A percentile compares a stretch with the other conserved stretches of the same genome.
These are phyloP conservation scores for Starmerella cellae DNA, from an alignment of 805 yeast species.

Conservation along the genomic window DNA sequence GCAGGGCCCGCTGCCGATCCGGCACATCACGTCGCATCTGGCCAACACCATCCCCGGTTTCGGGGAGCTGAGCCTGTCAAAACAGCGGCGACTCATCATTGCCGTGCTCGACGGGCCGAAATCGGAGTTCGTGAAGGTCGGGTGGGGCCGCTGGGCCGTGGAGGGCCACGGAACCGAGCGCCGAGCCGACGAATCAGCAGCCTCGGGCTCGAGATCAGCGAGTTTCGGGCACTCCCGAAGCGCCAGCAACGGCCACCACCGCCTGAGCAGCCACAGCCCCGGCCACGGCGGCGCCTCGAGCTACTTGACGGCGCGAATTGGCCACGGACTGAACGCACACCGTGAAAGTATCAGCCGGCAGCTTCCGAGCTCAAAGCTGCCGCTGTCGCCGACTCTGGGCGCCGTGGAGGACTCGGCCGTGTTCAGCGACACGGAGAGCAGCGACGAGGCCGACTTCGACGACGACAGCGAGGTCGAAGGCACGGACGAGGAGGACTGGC, in stretches of 20 bases:
- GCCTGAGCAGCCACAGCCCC: not conserved
- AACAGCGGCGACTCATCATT: conserved; percentile 82
- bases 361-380: conserved; percentile 23
- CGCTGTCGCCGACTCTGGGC: conserved; percentile 26
- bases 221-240: conserved; percentile 52
- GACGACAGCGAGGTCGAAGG: conserved; percentile 28
- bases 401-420: conserved; percentile 18
- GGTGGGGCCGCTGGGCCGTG: conserved; percentile 98
- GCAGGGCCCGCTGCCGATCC: conserved; percentile 81
- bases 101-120: conserved; percentile 72
- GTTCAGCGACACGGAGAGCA: conserved; percentile 22
- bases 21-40: conserved; percentile 73
- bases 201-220: not conserved
- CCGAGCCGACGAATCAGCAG: not conserved
- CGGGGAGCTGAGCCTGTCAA: conserved; percentile 65
- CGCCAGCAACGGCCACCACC: not conserved
- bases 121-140: conserved; percentile 68
- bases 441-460: conserved; percentile 23
- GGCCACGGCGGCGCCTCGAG: not conserved
- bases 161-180: conserved; percentile 47
- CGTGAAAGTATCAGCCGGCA: conserved; percentile 20
- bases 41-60: conserved; percentile 65
- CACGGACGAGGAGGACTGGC: conserved; percentile 98
- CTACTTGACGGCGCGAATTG: not conserved
- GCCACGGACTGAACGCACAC: conserved; percentile 1